phyloP scores from a whole-genome alignment of 2,329 filamentous ascomycete genomes.

The Fusarium redolens region DNA sequence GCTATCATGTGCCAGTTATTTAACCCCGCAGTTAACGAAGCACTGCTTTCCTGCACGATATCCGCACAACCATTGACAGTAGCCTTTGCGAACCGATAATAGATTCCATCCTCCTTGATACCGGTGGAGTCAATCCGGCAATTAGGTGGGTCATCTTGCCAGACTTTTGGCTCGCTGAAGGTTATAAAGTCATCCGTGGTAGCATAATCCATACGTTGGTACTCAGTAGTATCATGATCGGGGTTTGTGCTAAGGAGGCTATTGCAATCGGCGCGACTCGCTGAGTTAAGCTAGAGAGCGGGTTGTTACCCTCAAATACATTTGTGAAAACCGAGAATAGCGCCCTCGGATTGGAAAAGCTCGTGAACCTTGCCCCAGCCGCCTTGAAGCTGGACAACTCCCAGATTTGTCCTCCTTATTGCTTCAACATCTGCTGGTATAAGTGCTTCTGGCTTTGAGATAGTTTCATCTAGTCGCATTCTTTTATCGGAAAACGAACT shows the following conservation, averaged over 20 bases:
- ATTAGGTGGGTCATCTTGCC: background rate
- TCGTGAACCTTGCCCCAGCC: too few species aligned
- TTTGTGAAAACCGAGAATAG: too few species aligned
- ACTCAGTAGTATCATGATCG: background rate
- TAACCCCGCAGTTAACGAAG: background rate
- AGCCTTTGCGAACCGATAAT: constrained; percentile 7
- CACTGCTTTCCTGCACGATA: background rate
- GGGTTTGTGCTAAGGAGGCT: background rate
- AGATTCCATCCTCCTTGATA: background rate
- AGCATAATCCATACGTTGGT: background rate
- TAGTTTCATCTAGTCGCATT: too few species aligned
- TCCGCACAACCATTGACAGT: background rate
- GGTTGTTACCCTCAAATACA: too few species aligned
- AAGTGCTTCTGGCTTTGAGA: too few species aligned
- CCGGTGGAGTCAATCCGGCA: constrained; percentile 3
- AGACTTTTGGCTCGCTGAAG: background rate
- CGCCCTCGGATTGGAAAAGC: too few species aligned
- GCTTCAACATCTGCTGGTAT: too few species aligned
- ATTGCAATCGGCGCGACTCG: too few species aligned
- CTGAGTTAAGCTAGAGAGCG: too few species aligned
- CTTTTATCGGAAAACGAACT: too few species aligned
- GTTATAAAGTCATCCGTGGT: background rate
- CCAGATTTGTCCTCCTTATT: too few species aligned
- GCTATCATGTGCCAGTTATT: background rate
- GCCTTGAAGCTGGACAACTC: too few species aligned